Conservation (phyloP, 2,329 filamentous ascomycete species). For the Cytospora mali region DNA sequence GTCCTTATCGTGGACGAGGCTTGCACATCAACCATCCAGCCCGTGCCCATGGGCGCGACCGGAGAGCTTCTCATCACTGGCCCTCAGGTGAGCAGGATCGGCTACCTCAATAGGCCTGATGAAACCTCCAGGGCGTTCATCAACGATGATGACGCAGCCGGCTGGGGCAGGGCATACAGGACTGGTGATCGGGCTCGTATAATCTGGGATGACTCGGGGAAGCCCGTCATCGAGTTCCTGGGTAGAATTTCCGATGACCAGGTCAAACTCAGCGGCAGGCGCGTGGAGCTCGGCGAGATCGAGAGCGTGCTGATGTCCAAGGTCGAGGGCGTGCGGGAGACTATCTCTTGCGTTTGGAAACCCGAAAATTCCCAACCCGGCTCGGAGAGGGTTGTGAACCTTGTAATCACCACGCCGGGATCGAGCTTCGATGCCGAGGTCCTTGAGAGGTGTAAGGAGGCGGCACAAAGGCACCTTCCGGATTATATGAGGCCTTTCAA, state of each 20-base stretch:
- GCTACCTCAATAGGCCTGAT: constrained; percentile 24
- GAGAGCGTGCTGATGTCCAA: constrained; percentile 29
- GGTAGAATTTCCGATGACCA: constrained; percentile 28
- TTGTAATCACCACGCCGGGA: constrained; percentile 51
- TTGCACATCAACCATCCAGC: constrained; percentile 8
- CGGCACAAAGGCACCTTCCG: constrained; percentile 59
- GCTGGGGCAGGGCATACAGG: constrained; percentile 27
- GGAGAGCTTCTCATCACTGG: constrained; percentile 30
- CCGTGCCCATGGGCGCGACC: constrained; percentile 27
- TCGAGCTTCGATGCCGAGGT: constrained; percentile 35
- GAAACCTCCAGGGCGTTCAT: constrained; percentile 27
- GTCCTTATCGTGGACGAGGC: constrained; percentile 36
- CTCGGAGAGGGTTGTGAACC: constrained; percentile 42
- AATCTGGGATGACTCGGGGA: constrained; percentile 29
- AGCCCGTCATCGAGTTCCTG: constrained; percentile 32
- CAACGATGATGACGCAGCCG: constrained; percentile 4
- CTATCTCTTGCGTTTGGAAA: constrained; percentile 27
- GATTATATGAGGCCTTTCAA: constrained; percentile 63
- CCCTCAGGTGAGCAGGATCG: constrained; percentile 30
- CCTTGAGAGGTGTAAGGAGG: constrained; percentile 31
- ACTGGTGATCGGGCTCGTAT: constrained; percentile 31
- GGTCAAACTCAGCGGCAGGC: constrained; percentile 28
- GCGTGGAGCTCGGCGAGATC: constrained; percentile 29
- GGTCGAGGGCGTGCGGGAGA: constrained; percentile 26
- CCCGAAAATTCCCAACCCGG: constrained; percentile 17